Conservation (phyloP, 176 grass and related monocot genomes). For the Hsuehochloa calcarea region DNA sequence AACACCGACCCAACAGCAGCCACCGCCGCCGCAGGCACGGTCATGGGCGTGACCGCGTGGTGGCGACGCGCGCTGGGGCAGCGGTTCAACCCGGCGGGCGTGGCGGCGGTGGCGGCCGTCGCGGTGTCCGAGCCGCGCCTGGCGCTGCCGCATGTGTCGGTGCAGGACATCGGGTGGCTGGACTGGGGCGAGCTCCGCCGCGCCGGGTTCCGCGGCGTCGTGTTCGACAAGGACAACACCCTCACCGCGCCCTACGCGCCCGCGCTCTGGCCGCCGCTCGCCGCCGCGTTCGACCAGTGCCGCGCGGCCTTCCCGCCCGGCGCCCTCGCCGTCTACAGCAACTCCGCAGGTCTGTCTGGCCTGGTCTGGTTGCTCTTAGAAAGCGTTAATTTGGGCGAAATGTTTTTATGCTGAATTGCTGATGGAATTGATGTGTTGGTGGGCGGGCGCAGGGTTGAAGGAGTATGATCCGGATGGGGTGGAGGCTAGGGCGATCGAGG, state of each 20-base stretch:
- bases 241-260: conserved; percentile 77
- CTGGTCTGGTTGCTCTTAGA: background rate
- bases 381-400: conserved; percentile 11
- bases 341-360: conserved; percentile 68
- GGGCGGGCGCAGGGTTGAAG: conserved; percentile 51
- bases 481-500: conserved; percentile 65
- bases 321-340: conserved; percentile 82
- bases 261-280: conserved; percentile 67
- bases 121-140: conserved; percentile 59
- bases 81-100: conserved; percentile 67
- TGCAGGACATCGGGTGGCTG: conserved; percentile 75
- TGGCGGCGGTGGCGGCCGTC: conserved; percentile 48
- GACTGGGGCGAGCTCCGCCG: conserved; percentile 82
- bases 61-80: conserved; percentile 77
- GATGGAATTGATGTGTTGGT: conserved; percentile 17
- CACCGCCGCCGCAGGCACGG: background rate
- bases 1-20: background rate
- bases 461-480: conserved; percentile 82
- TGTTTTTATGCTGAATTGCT: background rate
- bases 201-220: conserved; percentile 84
- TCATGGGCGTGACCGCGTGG: conserved; percentile 53
- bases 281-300: conserved; percentile 60
- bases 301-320: conserved; percentile 62
- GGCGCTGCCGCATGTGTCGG: conserved; percentile 72
- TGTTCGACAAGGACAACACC: conserved; percentile 99